Evolutionary conservation across 208 protist species (phyloP).

Genomic region (Giardia duodenalis): DNA sequence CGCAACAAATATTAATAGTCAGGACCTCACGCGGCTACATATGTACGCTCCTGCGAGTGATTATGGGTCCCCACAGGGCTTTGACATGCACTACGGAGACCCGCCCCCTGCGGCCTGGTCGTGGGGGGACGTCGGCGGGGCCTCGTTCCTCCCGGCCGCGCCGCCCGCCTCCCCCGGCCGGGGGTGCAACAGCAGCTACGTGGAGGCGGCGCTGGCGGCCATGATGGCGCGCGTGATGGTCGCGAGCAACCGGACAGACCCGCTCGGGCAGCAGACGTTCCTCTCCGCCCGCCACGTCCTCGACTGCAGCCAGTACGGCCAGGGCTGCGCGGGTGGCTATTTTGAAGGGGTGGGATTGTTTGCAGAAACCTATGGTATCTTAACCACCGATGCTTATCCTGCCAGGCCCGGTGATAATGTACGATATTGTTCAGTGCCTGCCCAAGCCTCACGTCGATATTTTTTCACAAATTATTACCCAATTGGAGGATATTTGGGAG

Average conservation of each 20-base stretch:
- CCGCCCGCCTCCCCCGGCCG: not conserved
- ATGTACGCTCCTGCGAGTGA: too few relatives aligned
- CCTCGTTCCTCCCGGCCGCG: not conserved
- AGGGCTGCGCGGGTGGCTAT: not conserved
- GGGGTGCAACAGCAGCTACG: not conserved
- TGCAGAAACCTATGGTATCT: not conserved
- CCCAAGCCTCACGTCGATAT: not conserved
- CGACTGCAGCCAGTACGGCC: not conserved
- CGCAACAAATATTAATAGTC: too few relatives aligned
- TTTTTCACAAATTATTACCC: not conserved
- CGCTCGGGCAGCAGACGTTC: not conserved
- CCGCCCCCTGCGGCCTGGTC: too few relatives aligned
- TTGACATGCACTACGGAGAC: too few relatives aligned
- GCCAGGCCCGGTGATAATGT: not conserved
- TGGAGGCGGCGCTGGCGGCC: not conserved
- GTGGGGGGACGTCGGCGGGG: not conserved
- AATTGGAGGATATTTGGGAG: not conserved
- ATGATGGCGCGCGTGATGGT: not conserved
- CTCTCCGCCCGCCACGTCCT: not conserved
- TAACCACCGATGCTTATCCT: not conserved
- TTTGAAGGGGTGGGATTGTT: not conserved
- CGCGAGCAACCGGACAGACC: not conserved
- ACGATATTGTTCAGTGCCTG: not conserved
- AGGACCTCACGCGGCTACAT: too few relatives aligned
- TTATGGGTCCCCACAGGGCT: too few relatives aligned